Evolutionary conservation across 805 yeast genomes (phyloP), one percentile per base, ranked within the genome.

Genomic region (Metschnikowia reukaufii): DNA sequence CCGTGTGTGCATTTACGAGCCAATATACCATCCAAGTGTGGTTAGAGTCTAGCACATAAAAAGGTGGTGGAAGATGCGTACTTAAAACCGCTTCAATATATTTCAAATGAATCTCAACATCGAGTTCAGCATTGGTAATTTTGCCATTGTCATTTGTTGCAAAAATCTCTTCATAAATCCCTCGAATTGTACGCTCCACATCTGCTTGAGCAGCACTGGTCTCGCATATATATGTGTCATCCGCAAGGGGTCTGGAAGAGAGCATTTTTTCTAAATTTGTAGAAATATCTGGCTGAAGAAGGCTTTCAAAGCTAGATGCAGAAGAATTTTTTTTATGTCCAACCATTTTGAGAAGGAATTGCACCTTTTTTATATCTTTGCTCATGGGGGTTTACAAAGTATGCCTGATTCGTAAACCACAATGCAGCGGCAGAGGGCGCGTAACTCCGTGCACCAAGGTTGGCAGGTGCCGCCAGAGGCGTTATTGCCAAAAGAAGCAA

Each of bases 21-120:
- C 99, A 94, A 62, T 86, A 92, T 1, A 87, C 48, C 59, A 92
- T 68, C 98, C 98, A 94, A 0, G 96, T 83, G 50, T 85, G 90
- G n/a, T 94, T 86, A 0, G 97, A 94, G 64, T 92, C 97, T 39
- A 88, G 70, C 0, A 76, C 76, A 3, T 64, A 60, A 62, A 77
- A 84, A 7, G 63, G 68, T 2, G 66, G 52, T 0, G 90, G 86
- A 21, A 86, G 70, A 15, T 74, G 67, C 9, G 65, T 60, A 8
- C 61, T 55, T 19, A 81, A 65, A 16, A 70, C 67, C n/a, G 59
- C 48, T 17, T 68, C 63, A 12, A 80, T 63, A 57, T 73, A 86
- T 42, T 52, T 49, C 8, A 61, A 45, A 58, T 85, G 90, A 1
- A 54, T 50, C 4, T 62, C 62, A 13, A 44, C 43, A n/a, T 46